Evolutionary conservation across 139 green algal species (phyloP), one percentile per base, ranked within the genome.

Genomic region (Chlorella sp.): DNA sequence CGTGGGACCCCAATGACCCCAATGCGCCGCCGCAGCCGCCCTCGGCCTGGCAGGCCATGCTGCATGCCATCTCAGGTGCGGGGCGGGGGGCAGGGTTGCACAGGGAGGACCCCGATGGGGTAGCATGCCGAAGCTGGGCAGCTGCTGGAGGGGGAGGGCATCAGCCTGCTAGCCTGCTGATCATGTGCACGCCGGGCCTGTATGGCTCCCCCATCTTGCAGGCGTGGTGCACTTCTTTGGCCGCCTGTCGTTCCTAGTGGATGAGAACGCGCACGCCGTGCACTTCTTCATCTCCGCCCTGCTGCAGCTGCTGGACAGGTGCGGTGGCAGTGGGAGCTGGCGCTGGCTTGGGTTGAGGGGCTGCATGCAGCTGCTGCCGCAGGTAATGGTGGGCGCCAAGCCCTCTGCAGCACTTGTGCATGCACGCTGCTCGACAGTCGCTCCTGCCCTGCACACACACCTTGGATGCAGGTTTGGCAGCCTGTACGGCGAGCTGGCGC

Each of bases 241-340:
- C 0, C 92, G 96, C 6, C 90, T 99, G 21, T 97, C 96, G 12
- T 98, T 98, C 84, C 88, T 99, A 28, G 97, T 99, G 51, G 97
- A 99, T 87, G 96, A 99, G 82, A 99, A 99, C 85, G 95, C 97
- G 39, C 96, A 99, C 79, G 97, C 97, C 7, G 89, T 99, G 26
- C 97, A 99, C 90, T 99, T 99, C 88, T 99, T 99, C 90, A 96
- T 99, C 41, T 94, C 90, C 0, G 96, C 96, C 3, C 84, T 99
- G 78, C 91, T 99, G 74, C 94, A 98, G 92, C 93, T 99, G 44
- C 87, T 98, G 47, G 97, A 99, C 87, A 92, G 90, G 83, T 90
- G 76, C 38, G 30, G 16, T 36, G 63, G 60, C 20, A 23, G 20
- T 28, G 60, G 32, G 17, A 28, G n/a, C n/a, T n/a, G 11, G 67